Base-by-base conservation (phyloP, 1,139 yeast genomes). In the Candida pseudoviswanathii region DNA sequence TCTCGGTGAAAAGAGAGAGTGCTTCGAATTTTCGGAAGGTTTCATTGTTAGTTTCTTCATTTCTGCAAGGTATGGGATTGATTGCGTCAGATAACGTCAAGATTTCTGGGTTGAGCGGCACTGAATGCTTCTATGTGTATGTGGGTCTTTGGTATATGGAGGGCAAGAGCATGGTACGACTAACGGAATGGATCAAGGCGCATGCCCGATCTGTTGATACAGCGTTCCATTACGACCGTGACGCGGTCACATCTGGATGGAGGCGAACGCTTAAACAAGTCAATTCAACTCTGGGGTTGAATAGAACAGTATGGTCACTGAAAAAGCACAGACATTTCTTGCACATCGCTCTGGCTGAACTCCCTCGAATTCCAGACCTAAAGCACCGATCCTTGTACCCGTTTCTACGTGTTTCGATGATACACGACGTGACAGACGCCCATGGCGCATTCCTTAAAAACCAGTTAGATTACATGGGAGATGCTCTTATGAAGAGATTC, bases 401-500 rank as follows among this genome's bases (percentile, higher is more conserved):
- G 5, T 32, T 42, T 24, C 29, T 33, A 25, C 39, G 44, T 22
- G n/a, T 33, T 25, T 25, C 39, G 2, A 10, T 42, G 4, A 4
- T 25, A 4, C 29, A 30, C 22, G 6, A 34, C 6, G 27, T 40
- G 31, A 8, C 11, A 1, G 8, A 22, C 5, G 6, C 11, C 5
- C 7, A 21, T 2, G 8, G 27, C 25, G 5, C 6, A 8, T 24
- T 44, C 40, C 25, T 31, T 9, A n/a, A 30, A 24, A 9, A 22
- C 7, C 25, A 10, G 40, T 41, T 58, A 6, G 61, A 57, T 47
- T 49, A 48, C n/a, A 44, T 55, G 6, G 61, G 61, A 4, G 61
- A 58, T 44, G 41, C 54, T 4, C 41, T 58, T 8, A 45, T 57
- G 24, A 52, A 51, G 40, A 45, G 55, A 26, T 43, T 50, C 24